These are phyloP conservation scores for Zhuliangozyma blackwelliae DNA, from an alignment of 1,139 yeast genomes.

Conservation along the genomic window DNA sequence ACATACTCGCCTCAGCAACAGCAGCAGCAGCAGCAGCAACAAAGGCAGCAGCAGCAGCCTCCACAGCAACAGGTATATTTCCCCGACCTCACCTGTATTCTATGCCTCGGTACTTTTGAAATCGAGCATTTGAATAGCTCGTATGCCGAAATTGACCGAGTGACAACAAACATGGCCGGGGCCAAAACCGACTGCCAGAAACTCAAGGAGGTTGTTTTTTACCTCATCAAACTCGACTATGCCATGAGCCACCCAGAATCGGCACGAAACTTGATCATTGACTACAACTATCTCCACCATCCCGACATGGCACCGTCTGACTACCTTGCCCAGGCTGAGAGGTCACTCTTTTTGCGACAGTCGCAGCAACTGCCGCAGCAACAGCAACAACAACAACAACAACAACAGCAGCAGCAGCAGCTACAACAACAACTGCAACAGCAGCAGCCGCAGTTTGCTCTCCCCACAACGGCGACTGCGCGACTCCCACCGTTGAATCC, in stretches of 20 bases:
- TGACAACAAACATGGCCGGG: not conserved
- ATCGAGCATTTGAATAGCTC: conserved; percentile 21
- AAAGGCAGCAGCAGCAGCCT: no score
- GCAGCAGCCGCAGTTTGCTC: not conserved
- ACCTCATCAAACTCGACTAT: conserved; percentile 26
- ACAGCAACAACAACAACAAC: no score
- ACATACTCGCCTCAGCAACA: no score
- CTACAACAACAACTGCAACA: no score
- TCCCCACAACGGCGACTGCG: not conserved
- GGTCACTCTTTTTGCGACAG: conserved; percentile 1
- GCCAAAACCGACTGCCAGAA: not conserved
- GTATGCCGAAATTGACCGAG: conserved; percentile 21
- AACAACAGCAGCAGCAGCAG: no score
- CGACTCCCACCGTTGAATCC: conserved; percentile 1
- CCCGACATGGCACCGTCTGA: conserved; percentile 1
- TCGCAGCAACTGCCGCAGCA: not conserved
- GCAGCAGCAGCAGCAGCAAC: no score
- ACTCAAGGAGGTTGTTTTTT: conserved; percentile 27
- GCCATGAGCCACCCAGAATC: conserved; percentile 16
- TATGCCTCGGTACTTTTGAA: conserved; percentile 22
- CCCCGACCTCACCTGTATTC: conserved; percentile 9
- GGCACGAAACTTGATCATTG: conserved; percentile 9
- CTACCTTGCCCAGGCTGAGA: conserved; percentile 22
- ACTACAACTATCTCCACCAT: conserved; percentile 12
- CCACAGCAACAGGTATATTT: not conserved